phyloP scores from a whole-genome alignment of 805 yeast genomes.

The Sugiyamaella lignohabitans region DNA sequence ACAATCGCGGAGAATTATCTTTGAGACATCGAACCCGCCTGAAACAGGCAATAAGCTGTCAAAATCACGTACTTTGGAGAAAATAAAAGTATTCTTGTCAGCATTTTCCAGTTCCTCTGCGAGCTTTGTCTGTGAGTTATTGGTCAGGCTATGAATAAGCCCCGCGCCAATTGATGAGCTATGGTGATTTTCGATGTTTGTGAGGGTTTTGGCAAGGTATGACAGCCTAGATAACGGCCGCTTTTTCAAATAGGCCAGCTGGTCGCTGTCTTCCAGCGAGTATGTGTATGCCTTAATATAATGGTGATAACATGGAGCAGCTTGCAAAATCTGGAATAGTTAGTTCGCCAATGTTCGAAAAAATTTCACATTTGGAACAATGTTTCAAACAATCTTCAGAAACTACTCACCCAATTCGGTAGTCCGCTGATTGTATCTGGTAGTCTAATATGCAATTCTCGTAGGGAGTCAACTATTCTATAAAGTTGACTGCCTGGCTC shows the following conservation, averaged over 20 bases:
- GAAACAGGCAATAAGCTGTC: slow-evolving; percentile 17
- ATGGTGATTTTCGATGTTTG: slow-evolving; percentile 6
- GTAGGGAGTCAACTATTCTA: slow-evolving; percentile 3
- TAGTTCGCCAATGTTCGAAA: too few relatives aligned
- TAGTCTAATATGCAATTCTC: slow-evolving; percentile 5
- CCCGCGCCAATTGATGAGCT: background rate
- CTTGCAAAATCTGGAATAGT: background rate
- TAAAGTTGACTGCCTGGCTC: background rate
- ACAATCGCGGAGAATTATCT: slow-evolving; percentile 11
- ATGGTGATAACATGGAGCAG: slow-evolving; percentile 6
- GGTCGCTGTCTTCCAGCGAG: slow-evolving; percentile 13
- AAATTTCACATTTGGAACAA: too few relatives aligned
- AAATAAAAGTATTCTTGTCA: slow-evolving; percentile 11
- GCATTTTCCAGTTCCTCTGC: slow-evolving; percentile 13
- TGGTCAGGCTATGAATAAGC: slow-evolving; percentile 7
- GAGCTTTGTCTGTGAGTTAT: slow-evolving; percentile 8
- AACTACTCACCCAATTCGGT: slow-evolving; percentile 6
- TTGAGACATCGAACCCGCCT: slow-evolving; percentile 13
- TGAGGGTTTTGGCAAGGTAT: slow-evolving; percentile 10
- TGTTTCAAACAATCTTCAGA: too few relatives aligned
- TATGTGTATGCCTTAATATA: slow-evolving; percentile 13
- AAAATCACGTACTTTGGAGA: slow-evolving; percentile 16
- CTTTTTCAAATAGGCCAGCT: slow-evolving; percentile 11
- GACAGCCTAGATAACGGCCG: slow-evolving; percentile 16
- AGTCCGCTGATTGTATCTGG: slow-evolving; percentile 8